These are phyloP conservation scores for Boletus sensibilis DNA, from an alignment of 768 basidiomycete species.

Conservation along the genomic window DNA sequence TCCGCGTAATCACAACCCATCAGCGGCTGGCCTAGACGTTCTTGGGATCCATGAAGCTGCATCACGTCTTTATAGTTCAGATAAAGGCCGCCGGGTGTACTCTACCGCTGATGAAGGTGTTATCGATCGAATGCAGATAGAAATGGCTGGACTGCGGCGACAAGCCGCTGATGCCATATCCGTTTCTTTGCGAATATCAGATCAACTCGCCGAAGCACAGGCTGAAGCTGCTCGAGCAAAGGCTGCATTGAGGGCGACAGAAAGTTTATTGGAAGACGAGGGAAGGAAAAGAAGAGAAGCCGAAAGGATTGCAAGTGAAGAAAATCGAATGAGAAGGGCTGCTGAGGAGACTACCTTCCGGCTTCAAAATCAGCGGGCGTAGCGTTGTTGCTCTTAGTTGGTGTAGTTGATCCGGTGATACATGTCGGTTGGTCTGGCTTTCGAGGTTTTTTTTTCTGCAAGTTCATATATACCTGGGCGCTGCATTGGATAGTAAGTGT, in stretches of 20 bases:
- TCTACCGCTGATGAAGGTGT: constrained; percentile 39
- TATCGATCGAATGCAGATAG: constrained; percentile 63
- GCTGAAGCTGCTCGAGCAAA: constrained; percentile 57
- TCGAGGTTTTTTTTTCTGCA: background rate
- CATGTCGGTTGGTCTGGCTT: background rate
- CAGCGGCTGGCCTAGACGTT: constrained; percentile 39
- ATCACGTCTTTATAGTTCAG: constrained; percentile 44
- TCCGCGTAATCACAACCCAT: constrained; percentile 44
- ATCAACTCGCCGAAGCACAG: constrained; percentile 67
- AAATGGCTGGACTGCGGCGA: constrained; percentile 60
- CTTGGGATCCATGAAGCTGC: constrained; percentile 33
- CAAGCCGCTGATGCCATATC: constrained; percentile 70
- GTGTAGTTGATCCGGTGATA: constrained; percentile 1
- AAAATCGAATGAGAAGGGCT: constrained; percentile 42
- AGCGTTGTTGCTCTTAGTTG: background rate
- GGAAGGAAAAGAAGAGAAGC: constrained; percentile 54
- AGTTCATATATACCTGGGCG: background rate
- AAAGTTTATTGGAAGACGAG: constrained; percentile 63
- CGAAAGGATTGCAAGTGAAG: constrained; percentile 52
- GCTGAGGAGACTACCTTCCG: constrained; percentile 51
- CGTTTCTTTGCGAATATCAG: constrained; percentile 61
- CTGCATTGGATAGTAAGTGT: background rate
- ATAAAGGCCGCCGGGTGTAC: constrained; percentile 29
- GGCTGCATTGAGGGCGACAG: constrained; percentile 52
- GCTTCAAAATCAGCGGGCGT: constrained; percentile 30